These are phyloP conservation scores for Pezicula carpinea DNA, from an alignment of 2,329 filamentous ascomycete species.

Conservation along the genomic window DNA sequence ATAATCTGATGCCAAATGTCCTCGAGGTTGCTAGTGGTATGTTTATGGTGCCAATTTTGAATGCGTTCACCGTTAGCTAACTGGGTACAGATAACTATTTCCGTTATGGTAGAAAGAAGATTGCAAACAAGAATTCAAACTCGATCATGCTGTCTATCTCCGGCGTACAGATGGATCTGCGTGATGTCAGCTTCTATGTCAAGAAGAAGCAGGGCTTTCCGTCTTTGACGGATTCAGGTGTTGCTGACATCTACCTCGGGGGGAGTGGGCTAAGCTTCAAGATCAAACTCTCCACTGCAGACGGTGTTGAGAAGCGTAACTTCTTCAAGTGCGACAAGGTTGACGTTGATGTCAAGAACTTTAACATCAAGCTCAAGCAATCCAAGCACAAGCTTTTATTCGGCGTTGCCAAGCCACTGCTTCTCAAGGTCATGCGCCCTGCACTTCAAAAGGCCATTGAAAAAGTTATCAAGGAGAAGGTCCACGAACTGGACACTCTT, in stretches of 20 bases:
- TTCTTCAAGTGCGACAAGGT: slow-evolving; percentile 96
- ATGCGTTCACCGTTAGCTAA: slow-evolving; percentile 1
- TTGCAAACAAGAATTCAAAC: slow-evolving; percentile 77
- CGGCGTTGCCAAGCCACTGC: slow-evolving; percentile 76
- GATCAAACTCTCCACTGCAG: slow-evolving; percentile 78
- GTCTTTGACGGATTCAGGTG: slow-evolving; percentile 77
- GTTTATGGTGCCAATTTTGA: background rate
- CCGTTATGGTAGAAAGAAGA: slow-evolving; percentile 87
- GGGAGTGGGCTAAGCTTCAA: slow-evolving; percentile 89
- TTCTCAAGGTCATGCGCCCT: slow-evolving; percentile 79
- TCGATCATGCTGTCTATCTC: slow-evolving; percentile 76
- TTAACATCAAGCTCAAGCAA: slow-evolving; percentile 87
- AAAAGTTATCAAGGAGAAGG: slow-evolving; percentile 81
- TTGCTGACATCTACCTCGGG: slow-evolving; percentile 83
- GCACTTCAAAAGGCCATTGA: slow-evolving; percentile 83
- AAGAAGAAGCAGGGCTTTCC: slow-evolving; percentile 95
- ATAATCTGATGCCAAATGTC: slow-evolving; percentile 94
- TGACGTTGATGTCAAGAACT: slow-evolving; percentile 72
- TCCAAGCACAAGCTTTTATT: slow-evolving; percentile 95
- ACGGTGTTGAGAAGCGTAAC: slow-evolving; percentile 69
- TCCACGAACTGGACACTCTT: slow-evolving; percentile 68
- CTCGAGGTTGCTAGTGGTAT: slow-evolving; percentile 72
- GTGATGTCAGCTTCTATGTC: slow-evolving; percentile 89
- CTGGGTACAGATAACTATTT: slow-evolving; percentile 70
- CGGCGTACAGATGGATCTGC: slow-evolving; percentile 88